Conservation (phyloP, 2,329 filamentous ascomycete genomes). For the Talaromyces funiculosus region DNA sequence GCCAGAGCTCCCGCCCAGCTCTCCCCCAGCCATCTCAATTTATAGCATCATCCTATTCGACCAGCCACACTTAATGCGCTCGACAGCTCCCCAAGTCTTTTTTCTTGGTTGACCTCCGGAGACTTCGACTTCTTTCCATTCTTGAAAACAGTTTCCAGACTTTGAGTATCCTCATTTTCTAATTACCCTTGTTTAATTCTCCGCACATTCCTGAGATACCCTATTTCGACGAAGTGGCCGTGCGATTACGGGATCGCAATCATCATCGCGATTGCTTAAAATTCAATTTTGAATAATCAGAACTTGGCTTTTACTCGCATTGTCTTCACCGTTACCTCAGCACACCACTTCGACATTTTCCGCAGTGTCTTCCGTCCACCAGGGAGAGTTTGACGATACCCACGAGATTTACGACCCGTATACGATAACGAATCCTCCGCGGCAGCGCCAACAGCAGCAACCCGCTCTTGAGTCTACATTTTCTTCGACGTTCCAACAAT, state of each 20-base stretch:
- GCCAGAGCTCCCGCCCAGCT: slow-evolving; percentile 16
- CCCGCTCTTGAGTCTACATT: slow-evolving; percentile 36
- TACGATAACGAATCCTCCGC: slow-evolving; percentile 39
- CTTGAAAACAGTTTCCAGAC: slow-evolving; percentile 13
- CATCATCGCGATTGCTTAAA: not conserved
- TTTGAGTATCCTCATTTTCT: slow-evolving; percentile 13
- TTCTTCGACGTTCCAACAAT: slow-evolving; percentile 32
- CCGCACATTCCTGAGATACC: slow-evolving; percentile 22
- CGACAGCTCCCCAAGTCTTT: not conserved
- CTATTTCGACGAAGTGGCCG: not conserved
- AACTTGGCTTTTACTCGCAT: slow-evolving; percentile 19
- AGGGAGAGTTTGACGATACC: slow-evolving; percentile 46
- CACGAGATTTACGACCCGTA: slow-evolving; percentile 49
- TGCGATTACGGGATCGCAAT: slow-evolving; percentile 6
- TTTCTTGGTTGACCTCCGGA: not conserved
- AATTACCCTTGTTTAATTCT: slow-evolving; percentile 17
- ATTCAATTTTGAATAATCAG: not conserved
- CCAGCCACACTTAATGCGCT: slow-evolving; percentile 18
- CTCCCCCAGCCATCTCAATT: slow-evolving; percentile 39
- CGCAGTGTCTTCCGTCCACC: slow-evolving; percentile 41
- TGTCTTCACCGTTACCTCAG: slow-evolving; percentile 29
- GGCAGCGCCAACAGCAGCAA: slow-evolving; percentile 47
- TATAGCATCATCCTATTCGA: slow-evolving; percentile 19
- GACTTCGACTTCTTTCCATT: not conserved
- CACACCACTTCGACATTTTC: slow-evolving; percentile 19